Evolutionary conservation across 352 stramenopile genomes (phyloP).

Genomic region (Saprolegnia diclina): DNA sequence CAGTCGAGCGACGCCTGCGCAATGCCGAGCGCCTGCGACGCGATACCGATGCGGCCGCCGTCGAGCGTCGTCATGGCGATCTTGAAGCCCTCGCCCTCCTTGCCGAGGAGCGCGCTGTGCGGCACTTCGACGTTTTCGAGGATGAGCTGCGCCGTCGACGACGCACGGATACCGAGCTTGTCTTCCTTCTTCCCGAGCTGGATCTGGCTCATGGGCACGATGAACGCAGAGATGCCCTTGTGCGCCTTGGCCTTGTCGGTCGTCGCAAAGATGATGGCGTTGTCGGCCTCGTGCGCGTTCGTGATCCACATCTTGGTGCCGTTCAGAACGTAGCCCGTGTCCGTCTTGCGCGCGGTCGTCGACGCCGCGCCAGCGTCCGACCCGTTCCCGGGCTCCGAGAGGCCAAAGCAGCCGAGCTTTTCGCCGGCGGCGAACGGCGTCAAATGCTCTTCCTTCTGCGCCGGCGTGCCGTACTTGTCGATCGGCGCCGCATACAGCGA

Average conservation of each 20-base stretch:
- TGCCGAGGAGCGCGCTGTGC: slow-evolving; percentile 80
- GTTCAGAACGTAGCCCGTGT: slow-evolving; percentile 93
- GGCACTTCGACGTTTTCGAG: slow-evolving; percentile 92
- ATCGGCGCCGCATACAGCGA: slow-evolving; percentile 94
- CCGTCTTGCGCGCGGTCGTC: slow-evolving; percentile 82
- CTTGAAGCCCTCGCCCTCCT: slow-evolving; percentile 85
- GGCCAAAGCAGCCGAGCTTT: slow-evolving; percentile 93
- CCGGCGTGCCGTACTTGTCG: slow-evolving; percentile 88
- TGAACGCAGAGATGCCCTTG: slow-evolving; percentile 96
- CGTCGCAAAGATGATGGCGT: slow-evolving; percentile 95
- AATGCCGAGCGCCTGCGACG: slow-evolving; percentile 93
- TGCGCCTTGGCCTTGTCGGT: slow-evolving; percentile 94
- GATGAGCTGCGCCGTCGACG: slow-evolving; percentile 95
- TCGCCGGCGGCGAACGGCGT: slow-evolving; percentile 86
- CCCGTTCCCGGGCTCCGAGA: slow-evolving; percentile 92
- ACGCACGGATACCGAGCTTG: slow-evolving; percentile 96
- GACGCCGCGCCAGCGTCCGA: slow-evolving; percentile 91
- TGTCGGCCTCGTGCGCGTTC: slow-evolving; percentile 90
- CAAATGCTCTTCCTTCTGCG: slow-evolving; percentile 84
- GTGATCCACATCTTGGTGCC: slow-evolving; percentile 97
- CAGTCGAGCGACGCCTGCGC: slow-evolving; percentile 94
- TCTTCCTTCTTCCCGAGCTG: slow-evolving; percentile 96
- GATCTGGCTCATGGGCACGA: slow-evolving; percentile 91
- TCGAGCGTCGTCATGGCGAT: slow-evolving; percentile 58
- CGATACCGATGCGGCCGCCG: slow-evolving; percentile 88